A percentile compares a stretch with the other conserved stretches of the same genome.
Evolutionary conservation across 345 rosid genomes (phyloP).

Genomic region (Sonneratia caseolaris): DNA sequence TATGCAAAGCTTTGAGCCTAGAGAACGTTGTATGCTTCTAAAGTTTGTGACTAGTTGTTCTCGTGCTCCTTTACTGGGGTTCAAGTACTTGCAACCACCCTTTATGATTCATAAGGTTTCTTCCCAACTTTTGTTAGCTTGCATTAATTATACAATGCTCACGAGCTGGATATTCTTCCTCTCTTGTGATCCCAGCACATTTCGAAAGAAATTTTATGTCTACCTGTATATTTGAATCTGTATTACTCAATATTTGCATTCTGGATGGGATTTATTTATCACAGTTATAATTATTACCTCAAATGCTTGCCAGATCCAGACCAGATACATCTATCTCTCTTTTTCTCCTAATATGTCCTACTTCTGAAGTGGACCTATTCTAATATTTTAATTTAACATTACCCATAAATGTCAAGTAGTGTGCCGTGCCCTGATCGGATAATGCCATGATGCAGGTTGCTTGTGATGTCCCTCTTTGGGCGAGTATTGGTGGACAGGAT

Average conservation of each 20-base stretch:
- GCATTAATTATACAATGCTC: background rate
- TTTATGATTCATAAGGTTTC: constrained; percentile 85
- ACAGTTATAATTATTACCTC: background rate
- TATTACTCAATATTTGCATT: background rate
- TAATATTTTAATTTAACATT: background rate
- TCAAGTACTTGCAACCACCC: constrained; percentile 86
- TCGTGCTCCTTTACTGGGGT: constrained; percentile 88
- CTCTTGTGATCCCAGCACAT: background rate
- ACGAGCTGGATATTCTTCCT: background rate
- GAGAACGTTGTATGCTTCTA: constrained; percentile 83
- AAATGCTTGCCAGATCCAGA: background rate
- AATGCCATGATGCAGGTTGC: constrained; percentile 38
- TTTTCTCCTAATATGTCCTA: background rate
- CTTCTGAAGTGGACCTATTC: background rate
- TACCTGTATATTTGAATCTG: background rate
- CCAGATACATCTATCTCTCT: background rate
- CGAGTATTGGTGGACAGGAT: constrained; percentile 88
- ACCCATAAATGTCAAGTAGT: background rate
- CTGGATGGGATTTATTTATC: background rate
- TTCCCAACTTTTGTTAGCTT: background rate
- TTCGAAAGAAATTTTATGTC: background rate
- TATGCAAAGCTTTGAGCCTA: constrained; percentile 71
- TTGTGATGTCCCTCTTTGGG: constrained; percentile 88
- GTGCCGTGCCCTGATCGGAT: too few relatives aligned
- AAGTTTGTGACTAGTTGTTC: constrained; percentile 98